These are phyloP conservation scores for Zygoascus biomembranicola DNA, from an alignment of 805 yeast genomes.

Conservation along the genomic window DNA sequence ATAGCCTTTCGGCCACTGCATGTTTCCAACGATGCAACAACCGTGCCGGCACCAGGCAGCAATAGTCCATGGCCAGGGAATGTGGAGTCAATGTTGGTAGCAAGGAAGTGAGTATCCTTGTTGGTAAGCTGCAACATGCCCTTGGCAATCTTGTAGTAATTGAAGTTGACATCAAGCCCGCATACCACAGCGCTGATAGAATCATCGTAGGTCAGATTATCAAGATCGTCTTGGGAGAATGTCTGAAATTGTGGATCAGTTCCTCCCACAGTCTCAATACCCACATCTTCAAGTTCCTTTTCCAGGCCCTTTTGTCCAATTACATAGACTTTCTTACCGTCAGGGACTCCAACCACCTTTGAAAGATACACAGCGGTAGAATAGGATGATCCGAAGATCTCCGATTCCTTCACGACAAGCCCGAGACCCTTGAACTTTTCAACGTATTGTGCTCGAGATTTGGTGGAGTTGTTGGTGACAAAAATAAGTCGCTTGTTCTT, in stretches of 20 bases:
- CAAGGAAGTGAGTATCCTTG: slow-evolving; percentile 58
- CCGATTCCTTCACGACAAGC: slow-evolving; percentile 40
- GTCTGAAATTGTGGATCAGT: slow-evolving; percentile 54
- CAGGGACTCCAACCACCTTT: slow-evolving; percentile 65
- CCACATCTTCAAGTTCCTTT: slow-evolving; percentile 66
- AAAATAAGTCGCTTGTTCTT: slow-evolving; percentile 65
- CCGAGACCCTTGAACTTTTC: slow-evolving; percentile 63
- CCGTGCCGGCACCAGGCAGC: slow-evolving; percentile 93
- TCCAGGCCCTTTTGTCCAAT: slow-evolving; percentile 84
- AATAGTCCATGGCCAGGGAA: slow-evolving; percentile 82
- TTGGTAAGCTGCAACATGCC: slow-evolving; percentile 70
- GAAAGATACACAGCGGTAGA: slow-evolving; percentile 83
- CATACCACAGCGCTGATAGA: slow-evolving; percentile 82
- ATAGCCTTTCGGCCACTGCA: slow-evolving; percentile 79
- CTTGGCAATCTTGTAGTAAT: slow-evolving; percentile 72
- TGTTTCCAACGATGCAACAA: slow-evolving; percentile 65
- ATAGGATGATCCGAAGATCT: slow-evolving; percentile 86
- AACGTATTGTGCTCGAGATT: slow-evolving; percentile 71
- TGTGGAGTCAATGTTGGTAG: slow-evolving; percentile 92
- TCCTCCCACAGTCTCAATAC: slow-evolving; percentile 77
- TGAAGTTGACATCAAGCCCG: slow-evolving; percentile 70
- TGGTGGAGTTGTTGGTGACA: slow-evolving; percentile 94
- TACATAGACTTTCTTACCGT: slow-evolving; percentile 75
- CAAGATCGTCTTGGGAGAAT: slow-evolving; percentile 37
- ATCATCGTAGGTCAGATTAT: slow-evolving; percentile 45